Evolutionary conservation across 1,139 yeast species (phyloP), one percentile per base, ranked within the genome.

Genomic region (Saccharomyces pastorianus): DNA sequence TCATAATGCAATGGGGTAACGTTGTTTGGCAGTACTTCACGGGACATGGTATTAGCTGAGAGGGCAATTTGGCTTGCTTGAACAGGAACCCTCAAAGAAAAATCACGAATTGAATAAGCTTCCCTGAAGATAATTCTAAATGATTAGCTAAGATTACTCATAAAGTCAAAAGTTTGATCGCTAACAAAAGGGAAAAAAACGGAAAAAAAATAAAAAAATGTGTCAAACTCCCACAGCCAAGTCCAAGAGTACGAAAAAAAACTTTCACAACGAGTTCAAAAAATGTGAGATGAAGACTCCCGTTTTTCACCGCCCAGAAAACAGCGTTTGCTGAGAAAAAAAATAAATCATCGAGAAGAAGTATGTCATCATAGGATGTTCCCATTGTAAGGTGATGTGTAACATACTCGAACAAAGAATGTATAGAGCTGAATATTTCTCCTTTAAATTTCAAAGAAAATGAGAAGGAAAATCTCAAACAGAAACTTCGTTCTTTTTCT

Each of bases 1-100:
- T 79, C 79, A 69, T 88, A 88, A 70, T 84, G 87, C 56, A 75
- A 63, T 51, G 95, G 93, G 60, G 77, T 81, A 60, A 85, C 87
- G 61, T 83, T 79, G 50, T 79, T 73, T 52, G 95, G 93, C 59
- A 86, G 78, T 38, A 85, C 78, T 67, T 84, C 85, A 65, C 88
- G 79, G 17, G 41, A n/a, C 41, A 34, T 32, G 13, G 17, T 14
- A 14, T 14, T 7, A 7, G 20, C 11, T 34, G 42, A 8, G 7
- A 34, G 11, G 44, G 6, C 17, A 20, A n/a, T 59, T 47, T 51
- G 20, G 32, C 44, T 38, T 28, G 9, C 38, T 20, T 31, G 23
- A 17, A 6, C 26, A 38, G 27, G 25, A 2, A 25, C 17, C 26
- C 11, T 23, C 25, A n/a, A 49, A 49, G 5, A 41, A n/a, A 17